These are phyloP conservation scores for Ceratocystis eucalypticola DNA, from an alignment of 2,329 filamentous ascomycete genomes.

Conservation along the genomic window DNA sequence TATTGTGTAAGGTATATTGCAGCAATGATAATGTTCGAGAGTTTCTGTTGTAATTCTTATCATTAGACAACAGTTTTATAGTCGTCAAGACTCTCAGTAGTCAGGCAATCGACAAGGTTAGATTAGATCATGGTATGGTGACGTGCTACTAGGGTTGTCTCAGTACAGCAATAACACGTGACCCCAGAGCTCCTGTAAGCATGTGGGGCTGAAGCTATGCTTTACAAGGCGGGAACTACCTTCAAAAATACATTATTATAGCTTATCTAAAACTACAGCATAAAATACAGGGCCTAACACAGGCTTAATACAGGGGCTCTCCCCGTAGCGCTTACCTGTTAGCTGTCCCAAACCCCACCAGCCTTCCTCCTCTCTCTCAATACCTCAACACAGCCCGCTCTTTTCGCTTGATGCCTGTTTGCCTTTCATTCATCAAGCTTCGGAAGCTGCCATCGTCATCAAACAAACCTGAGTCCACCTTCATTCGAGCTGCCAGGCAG, in stretches of 20 bases:
- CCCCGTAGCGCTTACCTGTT: background rate
- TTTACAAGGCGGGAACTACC: background rate
- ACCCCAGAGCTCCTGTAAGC: too few species aligned
- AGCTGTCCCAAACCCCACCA: slow-evolving; percentile 6
- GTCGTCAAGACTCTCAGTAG: slow-evolving; percentile 8
- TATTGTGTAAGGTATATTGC: background rate
- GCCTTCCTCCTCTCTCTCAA: background rate
- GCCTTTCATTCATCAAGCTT: background rate
- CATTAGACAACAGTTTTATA: too few species aligned
- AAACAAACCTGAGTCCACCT: background rate
- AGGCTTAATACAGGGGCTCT: background rate
- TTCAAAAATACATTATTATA: background rate
- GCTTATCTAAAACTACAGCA: background rate
- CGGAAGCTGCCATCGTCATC: slow-evolving; percentile 8
- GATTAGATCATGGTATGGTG: too few species aligned
- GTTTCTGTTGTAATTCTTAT: background rate
- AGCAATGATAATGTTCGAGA: too few species aligned
- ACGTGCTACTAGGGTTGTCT: too few species aligned
- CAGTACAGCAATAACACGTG: too few species aligned
- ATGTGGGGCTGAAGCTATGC: background rate
- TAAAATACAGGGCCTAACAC: background rate
- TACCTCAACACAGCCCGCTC: background rate
- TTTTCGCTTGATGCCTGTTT: background rate
- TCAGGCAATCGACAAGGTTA: background rate
- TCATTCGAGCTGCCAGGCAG: background rate